Evolutionary conservation across 495 filamentous ascomycete species (phyloP).

Genomic region (Penicillium arizonense): DNA sequence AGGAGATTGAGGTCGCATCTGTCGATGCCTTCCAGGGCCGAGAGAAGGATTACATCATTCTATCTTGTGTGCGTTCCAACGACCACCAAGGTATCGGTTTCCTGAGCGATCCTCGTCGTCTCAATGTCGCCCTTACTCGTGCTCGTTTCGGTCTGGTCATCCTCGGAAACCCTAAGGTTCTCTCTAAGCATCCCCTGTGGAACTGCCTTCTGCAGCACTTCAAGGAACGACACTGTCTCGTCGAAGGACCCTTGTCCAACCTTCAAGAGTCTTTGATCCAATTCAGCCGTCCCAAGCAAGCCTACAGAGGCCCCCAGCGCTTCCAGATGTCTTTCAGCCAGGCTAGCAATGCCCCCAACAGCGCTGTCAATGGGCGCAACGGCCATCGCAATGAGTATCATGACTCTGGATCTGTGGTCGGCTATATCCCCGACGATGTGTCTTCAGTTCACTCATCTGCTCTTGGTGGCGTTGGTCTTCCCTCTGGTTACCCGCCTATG

Average conservation of each 20-base stretch:
- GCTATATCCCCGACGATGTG: slow-evolving; percentile 95
- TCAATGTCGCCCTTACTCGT: slow-evolving; percentile 97
- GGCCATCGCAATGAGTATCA: slow-evolving; percentile 68
- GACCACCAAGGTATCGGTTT: slow-evolving; percentile 99
- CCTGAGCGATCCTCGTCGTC: slow-evolving; percentile 94
- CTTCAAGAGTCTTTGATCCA: slow-evolving; percentile 92
- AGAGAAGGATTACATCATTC: slow-evolving; percentile 98
- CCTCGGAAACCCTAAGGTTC: slow-evolving; percentile 95
- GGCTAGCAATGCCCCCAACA: slow-evolving; percentile 53
- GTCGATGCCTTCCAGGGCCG: slow-evolving; percentile 99
- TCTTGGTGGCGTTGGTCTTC: slow-evolving; percentile 75
- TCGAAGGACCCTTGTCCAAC: slow-evolving; percentile 95
- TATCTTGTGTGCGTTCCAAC: slow-evolving; percentile 97
- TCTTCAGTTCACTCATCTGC: slow-evolving; percentile 94
- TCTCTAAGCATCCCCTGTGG: slow-evolving; percentile 98
- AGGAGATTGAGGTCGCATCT: slow-evolving; percentile 97
- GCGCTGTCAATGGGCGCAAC: slow-evolving; percentile 48
- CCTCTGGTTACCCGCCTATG: slow-evolving; percentile 88
- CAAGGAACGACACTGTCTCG: slow-evolving; percentile 94
- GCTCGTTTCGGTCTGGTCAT: slow-evolving; percentile 96
- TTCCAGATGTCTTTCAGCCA: slow-evolving; percentile 83
- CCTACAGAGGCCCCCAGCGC: slow-evolving; percentile 85
- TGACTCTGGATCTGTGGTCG: slow-evolving; percentile 83
- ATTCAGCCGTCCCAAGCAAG: slow-evolving; percentile 89
- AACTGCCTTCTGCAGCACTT: slow-evolving; percentile 95